Percentiles rank a stretch among this genome's conserved stretches.
These are phyloP conservation scores for Laetiporus sulphureus DNA, from an alignment of 1,284 basidiomycete genomes.

Conservation along the genomic window DNA sequence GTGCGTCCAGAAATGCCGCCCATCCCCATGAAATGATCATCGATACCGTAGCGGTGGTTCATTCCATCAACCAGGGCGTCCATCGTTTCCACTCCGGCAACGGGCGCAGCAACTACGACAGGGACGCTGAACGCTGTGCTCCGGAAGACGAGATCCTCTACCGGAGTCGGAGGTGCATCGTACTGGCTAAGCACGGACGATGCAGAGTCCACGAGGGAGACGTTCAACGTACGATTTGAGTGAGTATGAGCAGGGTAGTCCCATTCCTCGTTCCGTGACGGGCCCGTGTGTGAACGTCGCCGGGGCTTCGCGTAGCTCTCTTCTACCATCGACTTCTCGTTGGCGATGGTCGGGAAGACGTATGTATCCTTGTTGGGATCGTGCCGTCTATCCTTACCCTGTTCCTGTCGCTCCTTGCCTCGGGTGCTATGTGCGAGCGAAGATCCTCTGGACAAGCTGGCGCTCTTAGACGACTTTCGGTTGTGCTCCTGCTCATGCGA, in stretches of 20 bases:
- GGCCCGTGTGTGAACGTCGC: constrained; percentile 45
- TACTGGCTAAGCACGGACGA: constrained; percentile 51
- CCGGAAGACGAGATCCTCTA: constrained; percentile 40
- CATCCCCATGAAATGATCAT: constrained; percentile 45
- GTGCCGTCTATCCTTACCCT: constrained; percentile 7
- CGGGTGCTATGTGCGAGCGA: constrained; percentile 12
- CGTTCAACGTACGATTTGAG: constrained; percentile 29
- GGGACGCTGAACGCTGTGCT: constrained; percentile 47
- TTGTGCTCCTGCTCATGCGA: too few relatives aligned
- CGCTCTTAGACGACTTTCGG: constrained; percentile 18
- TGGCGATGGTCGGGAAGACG: constrained; percentile 18
- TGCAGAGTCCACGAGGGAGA: constrained; percentile 53
- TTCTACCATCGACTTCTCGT: constrained; percentile 12
- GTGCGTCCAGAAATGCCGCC: constrained; percentile 36
- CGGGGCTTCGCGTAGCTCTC: constrained; percentile 16
- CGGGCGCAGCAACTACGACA: constrained; percentile 68
- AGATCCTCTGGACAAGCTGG: constrained; percentile 16
- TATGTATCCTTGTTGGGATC: constrained; percentile 11
- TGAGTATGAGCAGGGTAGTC: constrained; percentile 27
- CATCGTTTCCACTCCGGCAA: constrained; percentile 75
- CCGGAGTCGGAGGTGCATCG: constrained; percentile 60
- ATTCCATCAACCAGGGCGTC: constrained; percentile 82
- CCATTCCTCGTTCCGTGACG: constrained; percentile 39
- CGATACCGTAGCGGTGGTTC: constrained; percentile 46
- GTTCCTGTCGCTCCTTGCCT: constrained; percentile 12